Evolutionary conservation across 2,329 filamentous ascomycete genomes (phyloP).

Genomic region (Drechslerella coelobrocha): DNA sequence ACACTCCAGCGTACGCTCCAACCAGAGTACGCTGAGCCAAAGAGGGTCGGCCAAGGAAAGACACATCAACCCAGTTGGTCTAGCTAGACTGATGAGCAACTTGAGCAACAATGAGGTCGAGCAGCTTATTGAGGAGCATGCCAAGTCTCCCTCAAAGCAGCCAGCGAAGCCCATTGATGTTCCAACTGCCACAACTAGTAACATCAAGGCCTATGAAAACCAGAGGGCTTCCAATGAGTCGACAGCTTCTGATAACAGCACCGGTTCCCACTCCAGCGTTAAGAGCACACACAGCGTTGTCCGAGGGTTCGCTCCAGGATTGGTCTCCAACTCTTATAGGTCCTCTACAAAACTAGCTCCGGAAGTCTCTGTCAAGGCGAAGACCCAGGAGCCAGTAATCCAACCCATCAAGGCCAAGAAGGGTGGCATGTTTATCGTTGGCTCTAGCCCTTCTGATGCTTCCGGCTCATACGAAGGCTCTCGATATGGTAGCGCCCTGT

Average conservation of each 20-base stretch:
- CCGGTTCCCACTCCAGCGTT: slow-evolving; percentile 52
- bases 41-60: slow-evolving; percentile 70
- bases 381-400: slow-evolving; percentile 64
- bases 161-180: slow-evolving; percentile 58
- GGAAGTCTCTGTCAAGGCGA: slow-evolving; percentile 63
- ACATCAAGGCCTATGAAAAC: slow-evolving; percentile 10
- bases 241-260: slow-evolving; percentile 38
- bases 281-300: slow-evolving; percentile 74
- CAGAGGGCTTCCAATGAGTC: slow-evolving; percentile 38
- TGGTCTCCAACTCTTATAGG: slow-evolving; percentile 72
- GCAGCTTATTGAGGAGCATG: slow-evolving; percentile 45
- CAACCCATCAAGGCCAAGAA: slow-evolving; percentile 61
- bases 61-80: slow-evolving; percentile 88
- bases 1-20: slow-evolving; percentile 67
- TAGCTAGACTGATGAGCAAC: slow-evolving; percentile 76
- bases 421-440: slow-evolving; percentile 62
- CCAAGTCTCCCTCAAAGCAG: slow-evolving; percentile 43
- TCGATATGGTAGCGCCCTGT: slow-evolving; percentile 41
- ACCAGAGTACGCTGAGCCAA: slow-evolving; percentile 64
- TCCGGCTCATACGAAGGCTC: slow-evolving; percentile 54
- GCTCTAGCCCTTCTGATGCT: slow-evolving; percentile 55
- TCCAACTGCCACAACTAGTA: slow-evolving; percentile 35
- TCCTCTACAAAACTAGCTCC: slow-evolving; percentile 66
- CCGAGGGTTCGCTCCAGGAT: slow-evolving; percentile 82
- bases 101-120: slow-evolving; percentile 51